Evolutionary conservation across 257 asterid species (phyloP).

Genomic region (Verbascum thapsus): DNA sequence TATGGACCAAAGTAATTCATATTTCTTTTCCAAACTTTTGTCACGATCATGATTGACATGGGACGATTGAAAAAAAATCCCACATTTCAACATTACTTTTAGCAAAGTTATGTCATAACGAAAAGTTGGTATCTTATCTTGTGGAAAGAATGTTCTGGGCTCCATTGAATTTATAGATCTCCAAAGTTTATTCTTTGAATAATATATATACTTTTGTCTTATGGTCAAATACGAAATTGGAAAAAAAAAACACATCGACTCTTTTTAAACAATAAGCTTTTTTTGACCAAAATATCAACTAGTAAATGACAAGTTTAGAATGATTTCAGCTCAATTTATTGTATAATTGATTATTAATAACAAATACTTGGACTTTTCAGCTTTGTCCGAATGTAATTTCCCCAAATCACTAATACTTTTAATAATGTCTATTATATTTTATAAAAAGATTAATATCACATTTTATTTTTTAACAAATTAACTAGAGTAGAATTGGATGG

Average conservation of each 20-base stretch:
- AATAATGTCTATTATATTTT: no score
- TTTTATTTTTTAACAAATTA: no score
- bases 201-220: not conserved
- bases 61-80: not conserved
- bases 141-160: not conserved
- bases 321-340: no score
- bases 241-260: constrained; percentile 6
- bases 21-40: constrained; percentile 25
- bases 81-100: constrained; percentile 24
- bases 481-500: not conserved
- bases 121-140: constrained; percentile 5
- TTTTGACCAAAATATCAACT: no score
- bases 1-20: not conserved
- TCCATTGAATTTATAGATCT: constrained; percentile 3
- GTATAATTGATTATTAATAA: no score
- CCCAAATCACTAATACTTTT: no score
- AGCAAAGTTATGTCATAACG: constrained; percentile 19
- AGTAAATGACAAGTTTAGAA: no score
- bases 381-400: no score
- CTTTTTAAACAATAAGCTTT: no score
- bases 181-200: not conserved
- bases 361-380: no score
- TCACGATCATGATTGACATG: constrained; percentile 28
- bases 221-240: constrained; percentile 16
- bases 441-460: no score